These are phyloP conservation scores for Tetrapisispora namnaoensis DNA, from an alignment of 805 yeast species.

Conservation along the genomic window DNA sequence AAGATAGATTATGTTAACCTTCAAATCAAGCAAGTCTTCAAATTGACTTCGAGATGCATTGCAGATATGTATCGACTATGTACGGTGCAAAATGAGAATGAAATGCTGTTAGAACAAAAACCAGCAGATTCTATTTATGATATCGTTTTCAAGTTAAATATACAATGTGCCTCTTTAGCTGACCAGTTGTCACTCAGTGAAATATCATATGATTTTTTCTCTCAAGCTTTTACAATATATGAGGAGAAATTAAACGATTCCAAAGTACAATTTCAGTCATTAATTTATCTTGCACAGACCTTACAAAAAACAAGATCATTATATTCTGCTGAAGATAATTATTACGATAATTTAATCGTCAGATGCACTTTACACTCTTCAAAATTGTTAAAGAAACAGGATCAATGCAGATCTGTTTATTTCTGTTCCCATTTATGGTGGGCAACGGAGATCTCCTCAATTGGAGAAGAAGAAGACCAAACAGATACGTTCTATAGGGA, in stretches of 20 bases:
- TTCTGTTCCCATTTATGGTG: conserved; percentile 90
- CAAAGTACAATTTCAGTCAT: conserved; percentile 42
- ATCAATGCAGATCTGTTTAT: conserved; percentile 84
- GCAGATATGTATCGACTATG: conserved; percentile 47
- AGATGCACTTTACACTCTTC: conserved; percentile 83
- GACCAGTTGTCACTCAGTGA: conserved; percentile 67
- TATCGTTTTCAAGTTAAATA: conserved; percentile 35
- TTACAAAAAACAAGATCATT: conserved; percentile 44
- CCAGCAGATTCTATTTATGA: conserved; percentile 20
- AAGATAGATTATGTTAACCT: conserved; percentile 8
- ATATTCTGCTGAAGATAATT: conserved; percentile 25
- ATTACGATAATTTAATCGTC: conserved; percentile 65
- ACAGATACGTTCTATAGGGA: conserved; percentile 35
- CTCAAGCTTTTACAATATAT: conserved; percentile 76
- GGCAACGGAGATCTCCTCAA: conserved; percentile 56
- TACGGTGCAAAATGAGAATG: conserved; percentile 2
- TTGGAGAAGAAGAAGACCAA: conserved; percentile 40
- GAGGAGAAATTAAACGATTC: conserved; percentile 55
- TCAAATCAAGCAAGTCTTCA: conserved; percentile 47
- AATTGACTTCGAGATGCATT: conserved; percentile 58
- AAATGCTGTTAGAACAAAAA: background rate
- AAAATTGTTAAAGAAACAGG: conserved; percentile 80
- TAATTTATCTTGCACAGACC: conserved; percentile 40
- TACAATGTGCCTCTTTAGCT: conserved; percentile 64
- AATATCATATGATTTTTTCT: conserved; percentile 77